A percentile compares a stretch with the other conserved stretches of the same genome.
These are phyloP conservation scores for Globisporangium ultimum DNA, from an alignment of 352 stramenopile genomes.

Conservation along the genomic window DNA sequence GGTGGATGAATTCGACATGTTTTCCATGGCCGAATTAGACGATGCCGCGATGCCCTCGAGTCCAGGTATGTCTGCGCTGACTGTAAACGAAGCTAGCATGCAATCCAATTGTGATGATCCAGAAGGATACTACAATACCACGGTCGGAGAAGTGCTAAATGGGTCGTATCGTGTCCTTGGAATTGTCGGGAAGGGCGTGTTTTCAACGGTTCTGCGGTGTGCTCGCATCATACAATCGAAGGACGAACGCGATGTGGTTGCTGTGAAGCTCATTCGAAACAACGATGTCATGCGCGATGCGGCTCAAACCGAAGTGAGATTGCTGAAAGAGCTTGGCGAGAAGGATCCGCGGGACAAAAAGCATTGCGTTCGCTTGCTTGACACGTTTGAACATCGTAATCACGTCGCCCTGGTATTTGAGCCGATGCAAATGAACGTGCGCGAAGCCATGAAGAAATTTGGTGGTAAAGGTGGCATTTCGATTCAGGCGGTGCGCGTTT, in stretches of 20 bases:
- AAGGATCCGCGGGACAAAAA: conserved; percentile 76
- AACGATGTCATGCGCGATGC: conserved; percentile 99
- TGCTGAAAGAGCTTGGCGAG: conserved; percentile 76
- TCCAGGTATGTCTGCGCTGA: conserved; percentile 25
- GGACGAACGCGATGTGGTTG: conserved; percentile 39
- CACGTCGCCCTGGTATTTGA: conserved; percentile 98
- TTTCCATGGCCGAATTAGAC: conserved; percentile 69
- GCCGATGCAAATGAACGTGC: conserved; percentile 97
- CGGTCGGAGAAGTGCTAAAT: conserved; percentile 92
- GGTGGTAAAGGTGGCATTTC: conserved; percentile 81
- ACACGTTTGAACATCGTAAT: conserved; percentile 89
- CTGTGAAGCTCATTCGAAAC: conserved; percentile 91
- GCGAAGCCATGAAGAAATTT: conserved; percentile 90
- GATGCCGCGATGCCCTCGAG: conserved; percentile 33
- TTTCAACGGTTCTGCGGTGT: conserved; percentile 97
- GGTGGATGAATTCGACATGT: conserved; percentile 86
- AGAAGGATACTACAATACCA: conserved; percentile 97
- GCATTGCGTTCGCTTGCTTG: conserved; percentile 81
- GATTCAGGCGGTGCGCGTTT: conserved; percentile 81
- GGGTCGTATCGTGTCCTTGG: conserved; percentile 92
- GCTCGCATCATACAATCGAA: conserved; percentile 40
- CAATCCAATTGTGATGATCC: conserved; percentile 95
- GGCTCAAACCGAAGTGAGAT: conserved; percentile 79
- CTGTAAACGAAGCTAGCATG: conserved; percentile 36
- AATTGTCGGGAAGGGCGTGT: conserved; percentile 96